Evolutionary conservation across 441 rosid species (phyloP).

Genomic region (Populus hybrid): DNA sequence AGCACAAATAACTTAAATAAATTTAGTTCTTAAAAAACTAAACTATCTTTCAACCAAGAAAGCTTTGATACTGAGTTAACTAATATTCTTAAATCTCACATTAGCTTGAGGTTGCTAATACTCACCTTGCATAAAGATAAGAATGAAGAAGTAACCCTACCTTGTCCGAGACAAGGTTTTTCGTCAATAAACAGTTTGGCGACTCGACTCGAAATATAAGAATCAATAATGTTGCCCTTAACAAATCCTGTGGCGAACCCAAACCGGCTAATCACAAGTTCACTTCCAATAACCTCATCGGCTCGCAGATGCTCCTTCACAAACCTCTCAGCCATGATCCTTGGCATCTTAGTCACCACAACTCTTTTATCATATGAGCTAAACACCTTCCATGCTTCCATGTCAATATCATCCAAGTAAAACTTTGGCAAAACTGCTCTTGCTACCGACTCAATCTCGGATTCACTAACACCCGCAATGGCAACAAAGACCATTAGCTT

Average conservation of each 20-base stretch:
- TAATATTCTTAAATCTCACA: not conserved
- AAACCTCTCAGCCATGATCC: conserved; percentile 74
- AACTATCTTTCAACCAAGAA: not conserved
- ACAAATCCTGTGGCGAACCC: conserved; percentile 68
- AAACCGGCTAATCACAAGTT: conserved; percentile 56
- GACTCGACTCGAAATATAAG: conserved; percentile 28
- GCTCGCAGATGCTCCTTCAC: conserved; percentile 71
- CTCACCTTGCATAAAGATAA: conserved; percentile 59
- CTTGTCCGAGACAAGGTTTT: conserved; percentile 52
- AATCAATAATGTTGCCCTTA: conserved; percentile 24
- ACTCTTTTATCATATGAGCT: conserved; percentile 50
- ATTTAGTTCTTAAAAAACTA: not conserved
- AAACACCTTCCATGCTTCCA: conserved; percentile 71
- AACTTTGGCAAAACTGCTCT: conserved; percentile 86
- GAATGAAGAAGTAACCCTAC: conserved; percentile 39
- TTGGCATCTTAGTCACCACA: conserved; percentile 66
- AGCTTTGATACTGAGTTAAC: not conserved
- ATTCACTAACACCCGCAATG: conserved; percentile 44
- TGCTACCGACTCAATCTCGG: conserved; percentile 74
- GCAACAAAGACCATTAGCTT: conserved; percentile 65
- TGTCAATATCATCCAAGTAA: conserved; percentile 63
- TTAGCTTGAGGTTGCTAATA: not conserved
- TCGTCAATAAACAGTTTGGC: conserved; percentile 42
- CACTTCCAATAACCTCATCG: conserved; percentile 68
- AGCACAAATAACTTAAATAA: not conserved